Evolutionary conservation across 2,329 filamentous ascomycete species (phyloP), one percentile per base, ranked within the genome.

Genomic region (Trichophyton schoenleinii): DNA sequence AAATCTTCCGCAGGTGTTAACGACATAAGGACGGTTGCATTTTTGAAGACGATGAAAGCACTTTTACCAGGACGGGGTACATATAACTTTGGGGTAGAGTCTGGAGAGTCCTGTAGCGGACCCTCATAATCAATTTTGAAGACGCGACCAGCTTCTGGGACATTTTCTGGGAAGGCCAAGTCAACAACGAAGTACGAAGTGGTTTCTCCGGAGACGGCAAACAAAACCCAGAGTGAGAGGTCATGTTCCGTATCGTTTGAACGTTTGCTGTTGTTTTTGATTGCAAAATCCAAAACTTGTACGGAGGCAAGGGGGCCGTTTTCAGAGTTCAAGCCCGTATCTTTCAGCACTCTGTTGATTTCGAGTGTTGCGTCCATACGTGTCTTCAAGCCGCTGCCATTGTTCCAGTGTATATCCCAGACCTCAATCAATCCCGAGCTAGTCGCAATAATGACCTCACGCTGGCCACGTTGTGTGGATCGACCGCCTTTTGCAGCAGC

Each of bases 351-450:
- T 1, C 78, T 73, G 15, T 86, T 70, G 41, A 96, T 79, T 3
- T 81, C 74, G 22, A 85, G 83, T 61, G 85, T 83, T 62, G 85
- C 78, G 71, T 95, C 88, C 22, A 86, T 79, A 64, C 92, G 89
- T 28, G 82, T 81, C 55, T 87, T 82, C 57, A 89, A 80, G 49
- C 88, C 84, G 69, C 91, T 86, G 66, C 91, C 89, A 38, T 91
- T 91, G 63, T 88, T 89, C 72, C 92, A 89, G 69, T 92, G 90
- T 49, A 96, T 81, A 69, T 87, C 88, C 94, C 94, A 99, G 6
- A 87, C 81, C 67, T 95, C 87, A 28, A 99, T 76, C 62, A 86
- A 82, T 31, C 88, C 92, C 67, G 87, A 87, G 60, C 84, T 81
- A 1, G 91, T 94, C 13, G 87, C 84, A 42, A 91, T 85, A 55